A percentile compares a stretch with the other conserved stretches of the same genome.
Conservation (phyloP, 768 basidiomycete genomes). For the Fibroporia radiculosa region DNA sequence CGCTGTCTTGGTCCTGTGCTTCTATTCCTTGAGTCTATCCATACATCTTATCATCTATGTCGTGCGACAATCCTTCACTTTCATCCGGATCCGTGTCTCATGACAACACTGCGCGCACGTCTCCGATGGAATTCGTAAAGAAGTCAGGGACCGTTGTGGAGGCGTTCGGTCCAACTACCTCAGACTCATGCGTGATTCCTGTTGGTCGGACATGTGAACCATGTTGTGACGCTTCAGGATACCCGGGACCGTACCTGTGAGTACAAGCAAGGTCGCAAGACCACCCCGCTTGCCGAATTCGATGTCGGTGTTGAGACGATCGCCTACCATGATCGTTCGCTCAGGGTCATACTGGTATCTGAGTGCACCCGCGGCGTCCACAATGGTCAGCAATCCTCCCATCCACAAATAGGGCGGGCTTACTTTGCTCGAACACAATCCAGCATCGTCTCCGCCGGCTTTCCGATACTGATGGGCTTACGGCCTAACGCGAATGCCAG, state of each 20-base stretch:
- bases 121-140: slow-evolving; percentile 74
- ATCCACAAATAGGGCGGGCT: slow-evolving; percentile 10
- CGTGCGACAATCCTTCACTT: not conserved
- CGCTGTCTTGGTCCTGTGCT: not conserved
- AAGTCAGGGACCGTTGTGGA: slow-evolving; percentile 75
- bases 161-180: slow-evolving; percentile 64
- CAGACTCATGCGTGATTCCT: slow-evolving; percentile 75
- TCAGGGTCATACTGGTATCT: slow-evolving; percentile 84
- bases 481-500: slow-evolving; percentile 63
- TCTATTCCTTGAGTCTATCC: not conserved
- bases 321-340: slow-evolving; percentile 91
- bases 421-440: slow-evolving; percentile 84
- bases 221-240: not conserved
- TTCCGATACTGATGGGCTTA: slow-evolving; percentile 77
- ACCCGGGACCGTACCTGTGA: slow-evolving; percentile 58
- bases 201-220: not conserved
- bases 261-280: slow-evolving; percentile 79
- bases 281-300: slow-evolving; percentile 85
- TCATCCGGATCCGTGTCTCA: not conserved
- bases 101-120: slow-evolving; percentile 41
- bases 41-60: not conserved
- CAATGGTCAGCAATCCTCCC: not conserved
- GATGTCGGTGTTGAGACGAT: slow-evolving; percentile 94
- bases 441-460: slow-evolving; percentile 87
- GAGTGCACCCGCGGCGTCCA: not conserved